Evolutionary conservation across 2,329 filamentous ascomycete genomes (phyloP), one percentile per base, ranked within the genome.

Genomic region (Colletotrichum sp.): DNA sequence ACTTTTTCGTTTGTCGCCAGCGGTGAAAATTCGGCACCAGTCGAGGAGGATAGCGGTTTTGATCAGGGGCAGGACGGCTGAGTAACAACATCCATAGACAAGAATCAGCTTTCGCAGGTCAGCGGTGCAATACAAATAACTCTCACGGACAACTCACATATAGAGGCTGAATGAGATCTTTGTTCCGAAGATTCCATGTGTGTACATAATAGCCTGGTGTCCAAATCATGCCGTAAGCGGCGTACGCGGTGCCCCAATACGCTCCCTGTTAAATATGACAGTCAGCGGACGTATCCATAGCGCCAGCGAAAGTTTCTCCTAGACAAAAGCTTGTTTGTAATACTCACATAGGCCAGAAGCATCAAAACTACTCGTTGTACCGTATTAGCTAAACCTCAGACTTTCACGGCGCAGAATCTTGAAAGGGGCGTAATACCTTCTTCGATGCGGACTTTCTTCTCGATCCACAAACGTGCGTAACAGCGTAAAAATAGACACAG

Each of bases 21-120:
- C 63, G 10, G 76, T 74, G 24, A 78, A 78, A 7, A 78, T 67
- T 6, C 65, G 72, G 16, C 72, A 36, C 76, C 72, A 78, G 26
- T 78, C 76, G 15, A 78, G 57, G 2, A 78, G 59, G 6, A 78
- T 78, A 5, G 77, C 57, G 5, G 64, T 72, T 30, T 78, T 78
- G 34, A 68, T 49, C 15, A 76, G 59, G 12, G 71, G 39, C 30
- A 78, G 68, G 24, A 49, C 67, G n/a, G 68, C 36, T 8, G 39
- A 59, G 49, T 73, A 65, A n/a, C 18, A 62, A 18, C 32, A 28
- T 12, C 71, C 71, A 10, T 52, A 52, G 9, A 73, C 16, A 36
- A 68, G 64, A 60, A 73, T 28, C 6, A 60, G 7, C 71, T 73
- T n/a, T 30, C 9, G 26, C 26, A 2, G 24, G 28, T 71, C 36